A percentile compares a stretch with the other conserved stretches of the same genome.
These are phyloP conservation scores for Sporobolomyces phaffii DNA, from an alignment of 768 basidiomycete genomes.

Conservation along the genomic window DNA sequence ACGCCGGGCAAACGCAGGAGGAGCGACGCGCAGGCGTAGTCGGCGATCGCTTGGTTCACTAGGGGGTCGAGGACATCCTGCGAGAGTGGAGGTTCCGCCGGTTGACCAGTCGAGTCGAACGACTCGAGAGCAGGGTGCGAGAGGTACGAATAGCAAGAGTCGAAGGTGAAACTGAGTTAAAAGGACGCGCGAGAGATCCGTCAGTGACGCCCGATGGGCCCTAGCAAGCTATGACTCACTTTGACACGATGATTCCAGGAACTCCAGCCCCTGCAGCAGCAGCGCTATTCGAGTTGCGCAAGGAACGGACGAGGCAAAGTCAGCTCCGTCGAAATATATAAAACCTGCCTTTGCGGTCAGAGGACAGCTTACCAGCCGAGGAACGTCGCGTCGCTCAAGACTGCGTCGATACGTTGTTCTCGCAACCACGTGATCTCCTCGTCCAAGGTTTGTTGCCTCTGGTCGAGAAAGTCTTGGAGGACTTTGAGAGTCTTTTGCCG, in stretches of 20 bases:
- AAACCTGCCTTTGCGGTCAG: no score
- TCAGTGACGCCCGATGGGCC: no score
- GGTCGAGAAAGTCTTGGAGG: constrained; percentile 56
- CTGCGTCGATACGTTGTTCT: constrained; percentile 54
- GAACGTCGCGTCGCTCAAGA: constrained; percentile 71
- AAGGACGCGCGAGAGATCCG: neutral
- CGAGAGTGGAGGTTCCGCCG: constrained; percentile 56
- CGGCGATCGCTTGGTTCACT: constrained; percentile 59
- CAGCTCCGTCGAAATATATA: no score
- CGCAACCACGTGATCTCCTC: constrained; percentile 59
- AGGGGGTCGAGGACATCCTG: constrained; percentile 55
- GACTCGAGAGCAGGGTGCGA: constrained; percentile 20
- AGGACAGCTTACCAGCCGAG: constrained; percentile 63
- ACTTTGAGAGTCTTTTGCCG: constrained; percentile 63
- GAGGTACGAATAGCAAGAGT: constrained; percentile 73
- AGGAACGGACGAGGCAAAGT: no score
- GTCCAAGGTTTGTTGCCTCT: constrained; percentile 55
- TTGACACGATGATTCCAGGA: constrained; percentile 69
- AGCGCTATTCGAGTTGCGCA: no score
- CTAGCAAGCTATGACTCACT: no score
- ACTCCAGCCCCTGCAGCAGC: constrained; percentile 61
- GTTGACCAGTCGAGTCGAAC: neutral
- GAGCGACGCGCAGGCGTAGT: constrained; percentile 66
- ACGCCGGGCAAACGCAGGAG: constrained; percentile 64
- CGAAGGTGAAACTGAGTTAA: constrained; percentile 59